These are phyloP conservation scores for Alternaria arborescens DNA, from an alignment of 2,329 filamentous ascomycete genomes.

Conservation along the genomic window DNA sequence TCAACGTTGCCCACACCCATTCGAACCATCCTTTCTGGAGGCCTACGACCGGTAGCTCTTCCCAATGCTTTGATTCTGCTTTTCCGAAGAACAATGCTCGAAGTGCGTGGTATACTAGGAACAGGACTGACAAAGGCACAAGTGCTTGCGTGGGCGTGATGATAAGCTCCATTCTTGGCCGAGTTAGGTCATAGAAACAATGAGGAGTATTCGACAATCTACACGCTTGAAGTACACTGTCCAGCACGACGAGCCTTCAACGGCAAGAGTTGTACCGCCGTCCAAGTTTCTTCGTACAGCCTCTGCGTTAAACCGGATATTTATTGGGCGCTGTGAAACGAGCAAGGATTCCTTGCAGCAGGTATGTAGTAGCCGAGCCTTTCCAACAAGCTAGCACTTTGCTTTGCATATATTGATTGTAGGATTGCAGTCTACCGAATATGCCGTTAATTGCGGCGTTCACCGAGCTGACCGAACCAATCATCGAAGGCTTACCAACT, in stretches of 20 bases:
- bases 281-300: conserved; percentile 1
- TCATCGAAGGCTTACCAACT: not conserved
- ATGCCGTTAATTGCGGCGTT: conserved; percentile 1
- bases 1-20: conserved; percentile 22
- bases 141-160: conserved; percentile 25
- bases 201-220: not conserved
- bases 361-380: not conserved
- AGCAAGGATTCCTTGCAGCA: conserved; percentile 10
- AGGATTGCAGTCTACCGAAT: not conserved
- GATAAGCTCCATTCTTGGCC: conserved; percentile 19
- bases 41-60: conserved; percentile 18
- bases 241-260: not conserved
- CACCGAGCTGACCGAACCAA: conserved; percentile 1
- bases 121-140: conserved; percentile 21
- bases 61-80: conserved; percentile 21
- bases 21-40: conserved; percentile 21
- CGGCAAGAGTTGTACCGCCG: not conserved
- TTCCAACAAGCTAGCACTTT: not conserved
- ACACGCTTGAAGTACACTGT: conserved; percentile 3
- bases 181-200: not conserved
- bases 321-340: not conserved
- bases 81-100: conserved; percentile 17
- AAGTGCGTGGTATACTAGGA: conserved; percentile 19
- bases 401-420: conserved; percentile 2
- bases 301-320: not conserved